A percentile compares a stretch with the other conserved stretches of the same genome.
phyloP scores from a whole-genome alignment of 805 yeast species.

The Torulaspora microellipsoides region DNA sequence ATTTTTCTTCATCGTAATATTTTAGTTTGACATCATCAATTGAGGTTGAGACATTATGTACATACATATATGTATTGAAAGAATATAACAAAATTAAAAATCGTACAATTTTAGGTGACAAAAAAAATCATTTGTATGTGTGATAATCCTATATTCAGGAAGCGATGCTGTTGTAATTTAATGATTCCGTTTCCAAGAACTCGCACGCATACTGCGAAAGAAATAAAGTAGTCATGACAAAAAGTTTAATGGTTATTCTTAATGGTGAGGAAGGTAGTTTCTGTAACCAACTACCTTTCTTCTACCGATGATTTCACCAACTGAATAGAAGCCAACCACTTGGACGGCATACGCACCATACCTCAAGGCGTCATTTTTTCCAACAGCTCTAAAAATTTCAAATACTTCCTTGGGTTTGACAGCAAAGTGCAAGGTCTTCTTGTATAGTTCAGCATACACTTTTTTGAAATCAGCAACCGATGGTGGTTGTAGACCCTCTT shows the following conservation, averaged over 20 bases:
- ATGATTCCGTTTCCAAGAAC: neutral
- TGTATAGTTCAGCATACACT: conserved; percentile 57
- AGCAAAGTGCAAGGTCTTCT: conserved; percentile 40
- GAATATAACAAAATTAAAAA: conserved; percentile 13
- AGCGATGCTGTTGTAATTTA: too few relatives aligned
- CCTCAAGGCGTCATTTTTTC: conserved; percentile 55
- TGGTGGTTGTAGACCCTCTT: conserved; percentile 95
- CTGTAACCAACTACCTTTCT: conserved; percentile 87
- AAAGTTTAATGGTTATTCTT: neutral
- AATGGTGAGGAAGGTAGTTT: conserved; percentile 23
- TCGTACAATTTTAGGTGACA: conserved; percentile 4
- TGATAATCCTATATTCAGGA: neutral
- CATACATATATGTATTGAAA: conserved; percentile 12
- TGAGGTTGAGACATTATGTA: conserved; percentile 10
- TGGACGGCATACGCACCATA: conserved; percentile 77
- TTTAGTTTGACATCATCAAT: neutral
- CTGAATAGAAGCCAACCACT: conserved; percentile 82
- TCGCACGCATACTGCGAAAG: neutral
- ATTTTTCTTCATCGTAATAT: neutral
- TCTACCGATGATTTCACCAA: conserved; percentile 96
- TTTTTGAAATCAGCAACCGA: conserved; percentile 66
- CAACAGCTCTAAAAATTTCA: conserved; percentile 42
- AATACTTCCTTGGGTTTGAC: conserved; percentile 60
- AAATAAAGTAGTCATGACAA: neutral
- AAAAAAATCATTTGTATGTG: neutral